Base-by-base conservation (phyloP, 768 basidiomycete genomes). In the Rhizopogon vinicolor region DNA sequence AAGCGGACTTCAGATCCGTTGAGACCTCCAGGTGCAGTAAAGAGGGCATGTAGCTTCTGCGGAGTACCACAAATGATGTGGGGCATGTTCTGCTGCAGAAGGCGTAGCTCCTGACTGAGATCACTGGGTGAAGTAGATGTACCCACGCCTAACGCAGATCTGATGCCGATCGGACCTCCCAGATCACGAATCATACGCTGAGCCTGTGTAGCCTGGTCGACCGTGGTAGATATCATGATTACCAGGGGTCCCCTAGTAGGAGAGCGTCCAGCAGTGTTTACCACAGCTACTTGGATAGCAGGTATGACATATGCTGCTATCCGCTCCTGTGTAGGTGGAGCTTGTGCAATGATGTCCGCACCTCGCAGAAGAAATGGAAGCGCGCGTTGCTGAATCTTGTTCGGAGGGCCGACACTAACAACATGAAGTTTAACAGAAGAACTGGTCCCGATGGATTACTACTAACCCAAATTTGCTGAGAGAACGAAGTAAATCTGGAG, bases 301-400 rank as follows among this genome's bases (percentile, higher is more conserved):
- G 92, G 93, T 57, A 96, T 93, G 49, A 93, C 87, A 72, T 99
- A 99, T 56, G 95, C 93, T 22, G 96, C 95, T 63, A 99, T 99
- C 44, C 97, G 83, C 69, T 99, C 97, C 69, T 98, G 96, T 0
- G 97, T 98, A 1, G 97, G 95, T 45, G 97, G 97, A 9, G 96
- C 97, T 72, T 99, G 97, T 8, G 96, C 95, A 64, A 99, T 98
- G 65, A 98, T 98, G 64, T 99, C 97, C 39, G 93, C 84, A 7
- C 93, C 95, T 51, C 89, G 84, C 35, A 98, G 79, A 56, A 99
- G 83, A 75, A 98, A 98, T 7, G 97, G 97, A 49, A 99, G 76
- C 44, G 97, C 95, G 46, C 96, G 84, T 66, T 96, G 93, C 72
- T 98, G 97, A 61, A 99, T 97, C 77, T 99, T 99, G 72, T 98